Conservation (phyloP, 2,329 filamentous ascomycete species). For the Fusarium sulawesiense region DNA sequence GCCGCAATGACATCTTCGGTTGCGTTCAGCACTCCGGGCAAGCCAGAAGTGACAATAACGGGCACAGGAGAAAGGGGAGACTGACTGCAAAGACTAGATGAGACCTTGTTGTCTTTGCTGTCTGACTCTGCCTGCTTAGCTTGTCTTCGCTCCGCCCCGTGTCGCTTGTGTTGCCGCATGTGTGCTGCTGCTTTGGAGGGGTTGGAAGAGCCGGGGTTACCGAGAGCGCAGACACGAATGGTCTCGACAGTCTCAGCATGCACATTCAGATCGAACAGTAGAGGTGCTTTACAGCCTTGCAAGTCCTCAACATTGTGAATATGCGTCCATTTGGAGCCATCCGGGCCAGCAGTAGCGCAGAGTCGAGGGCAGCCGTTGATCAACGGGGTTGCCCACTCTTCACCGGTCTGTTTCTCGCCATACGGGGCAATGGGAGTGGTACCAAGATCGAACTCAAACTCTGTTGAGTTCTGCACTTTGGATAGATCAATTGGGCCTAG, state of each 20-base stretch:
- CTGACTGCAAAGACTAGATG: no score
- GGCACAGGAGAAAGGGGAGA: not conserved
- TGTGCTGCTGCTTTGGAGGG: not conserved
- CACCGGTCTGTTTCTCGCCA: not conserved
- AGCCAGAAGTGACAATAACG: not conserved
- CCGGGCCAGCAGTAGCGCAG: not conserved
- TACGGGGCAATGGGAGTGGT: not conserved
- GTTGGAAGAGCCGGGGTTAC: not conserved
- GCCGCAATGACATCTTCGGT: not conserved
- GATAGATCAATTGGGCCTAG: not conserved
- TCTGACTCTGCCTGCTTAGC: no score
- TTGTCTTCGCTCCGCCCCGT: no score
- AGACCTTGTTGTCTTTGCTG: no score
- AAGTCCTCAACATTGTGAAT: not conserved
- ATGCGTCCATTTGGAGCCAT: not conserved
- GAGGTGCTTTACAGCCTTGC: not conserved
- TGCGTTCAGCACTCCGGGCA: not conserved
- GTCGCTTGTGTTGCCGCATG: no score
- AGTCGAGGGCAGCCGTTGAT: not conserved
- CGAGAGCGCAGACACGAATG: constrained; percentile 2
- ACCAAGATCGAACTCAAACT: not conserved
- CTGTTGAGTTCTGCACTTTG: not conserved
- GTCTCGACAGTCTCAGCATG: not conserved
- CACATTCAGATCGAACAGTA: not conserved
- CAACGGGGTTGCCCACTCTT: constrained; percentile 3